phyloP scores from a whole-genome alignment of 2,329 filamentous ascomycete genomes.

The Phialophora tarda region DNA sequence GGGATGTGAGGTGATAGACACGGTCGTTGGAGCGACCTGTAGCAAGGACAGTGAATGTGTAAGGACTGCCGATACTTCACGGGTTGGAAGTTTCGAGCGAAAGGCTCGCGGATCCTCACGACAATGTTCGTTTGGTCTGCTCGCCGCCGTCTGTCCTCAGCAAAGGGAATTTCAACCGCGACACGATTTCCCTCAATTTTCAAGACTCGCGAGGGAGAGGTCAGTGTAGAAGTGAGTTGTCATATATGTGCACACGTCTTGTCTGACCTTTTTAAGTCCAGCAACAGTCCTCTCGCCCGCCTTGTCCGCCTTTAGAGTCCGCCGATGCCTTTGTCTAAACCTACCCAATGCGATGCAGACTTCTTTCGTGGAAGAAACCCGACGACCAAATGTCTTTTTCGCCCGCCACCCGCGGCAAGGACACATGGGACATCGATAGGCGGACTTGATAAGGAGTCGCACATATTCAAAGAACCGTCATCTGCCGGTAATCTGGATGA shows the following conservation, averaged over 20 bases:
- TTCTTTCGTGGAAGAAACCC: background rate
- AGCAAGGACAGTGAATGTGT: background rate
- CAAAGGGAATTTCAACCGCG: background rate
- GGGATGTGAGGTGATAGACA: background rate
- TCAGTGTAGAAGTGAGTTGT: background rate
- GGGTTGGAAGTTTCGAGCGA: background rate
- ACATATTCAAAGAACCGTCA: background rate
- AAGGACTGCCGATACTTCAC: background rate
- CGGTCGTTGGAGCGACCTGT: background rate
- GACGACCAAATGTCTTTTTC: background rate
- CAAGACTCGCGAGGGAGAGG: background rate
- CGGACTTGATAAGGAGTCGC: background rate
- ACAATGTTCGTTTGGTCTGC: no score
- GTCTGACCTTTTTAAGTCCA: background rate
- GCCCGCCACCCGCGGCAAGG: background rate
- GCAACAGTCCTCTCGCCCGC: background rate
- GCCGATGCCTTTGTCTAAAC: background rate
- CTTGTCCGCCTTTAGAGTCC: background rate
- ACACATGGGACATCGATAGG: background rate
- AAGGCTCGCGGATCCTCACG: background rate
- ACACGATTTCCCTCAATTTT: background rate
- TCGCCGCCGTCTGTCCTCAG: no score
- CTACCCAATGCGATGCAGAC: background rate
- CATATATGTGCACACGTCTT: background rate
- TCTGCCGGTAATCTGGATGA: constrained; percentile 7